Evolutionary conservation across 768 basidiomycete genomes (phyloP), one percentile per base, ranked within the genome.

Genomic region (Kwoniella europaea): DNA sequence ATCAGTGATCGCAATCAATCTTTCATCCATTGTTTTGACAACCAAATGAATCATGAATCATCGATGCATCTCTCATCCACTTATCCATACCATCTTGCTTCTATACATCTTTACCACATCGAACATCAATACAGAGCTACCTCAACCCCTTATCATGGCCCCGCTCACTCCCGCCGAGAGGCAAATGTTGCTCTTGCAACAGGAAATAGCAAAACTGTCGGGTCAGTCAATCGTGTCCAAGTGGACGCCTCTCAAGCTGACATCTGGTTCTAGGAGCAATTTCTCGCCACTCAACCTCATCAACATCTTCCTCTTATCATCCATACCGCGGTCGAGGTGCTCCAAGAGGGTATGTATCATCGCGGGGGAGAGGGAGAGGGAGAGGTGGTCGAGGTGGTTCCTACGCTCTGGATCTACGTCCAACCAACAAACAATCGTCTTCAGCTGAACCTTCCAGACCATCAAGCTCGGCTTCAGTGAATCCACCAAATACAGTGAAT

Each of bases 181-280:
- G 66, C 80, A 83, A 63, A 83, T 82, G 65, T 58, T 76, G 43
- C 69, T 79, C 2, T 58, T 83, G 4, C 75, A 81, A 64, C 78
- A 78, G 24, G 82, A 83, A 67, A 83, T 83, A 44, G 82, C 82
- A 52, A 82, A 80, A 61, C 66, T 83, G 10, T 79, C 81, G 52
- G 81, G 82, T 81, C 53, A 27, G 78, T 74, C 52, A 61, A 9
- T 63, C 18, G 16, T n/a, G 24, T 13, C 41, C 42, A 1, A 35
- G 35, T 35, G 35, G 35, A 0, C 15, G 6, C 53, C 27, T 50
- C 4, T 41, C n/a, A 52, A 22, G 27, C 56, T 58, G 46, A 58
- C 57, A 5, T 35, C 12, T 4, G 22, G n/a, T n/a, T 2, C 2
- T 55, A 80, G 79, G 79, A 16, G 75, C 75, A 1, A 78, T 80